These are phyloP conservation scores for Antitrichia curtipendula DNA, from an alignment of 225 moss, liverwort and hornwort genomes.

Conservation along the genomic window DNA sequence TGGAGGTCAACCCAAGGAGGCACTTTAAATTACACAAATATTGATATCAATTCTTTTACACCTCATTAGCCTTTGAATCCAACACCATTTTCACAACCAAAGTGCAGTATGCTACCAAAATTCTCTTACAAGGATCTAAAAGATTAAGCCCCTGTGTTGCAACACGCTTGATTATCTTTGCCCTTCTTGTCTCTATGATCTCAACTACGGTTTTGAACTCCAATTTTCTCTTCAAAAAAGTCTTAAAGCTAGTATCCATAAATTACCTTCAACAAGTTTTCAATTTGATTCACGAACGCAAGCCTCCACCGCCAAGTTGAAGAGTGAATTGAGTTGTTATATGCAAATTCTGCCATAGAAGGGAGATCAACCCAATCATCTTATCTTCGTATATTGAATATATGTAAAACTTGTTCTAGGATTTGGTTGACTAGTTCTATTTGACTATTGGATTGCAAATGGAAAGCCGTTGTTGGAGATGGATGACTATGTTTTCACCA, in stretches of 20 bases:
- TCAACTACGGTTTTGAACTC: background rate
- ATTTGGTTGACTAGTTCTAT: too few species aligned
- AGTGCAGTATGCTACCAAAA: accelerated
- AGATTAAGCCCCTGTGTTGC: accelerated
- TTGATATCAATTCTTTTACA: background rate
- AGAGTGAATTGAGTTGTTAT: too few species aligned
- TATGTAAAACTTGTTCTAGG: too few species aligned
- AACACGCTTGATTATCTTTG: background rate
- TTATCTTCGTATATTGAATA: too few species aligned
- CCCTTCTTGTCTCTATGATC: background rate
- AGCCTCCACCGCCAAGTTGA: background rate
- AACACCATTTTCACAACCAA: background rate
- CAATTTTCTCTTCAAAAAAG: background rate
- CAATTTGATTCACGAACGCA: too few species aligned
- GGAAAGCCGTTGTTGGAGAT: too few species aligned
- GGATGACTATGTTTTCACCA: too few species aligned
- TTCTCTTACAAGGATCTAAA: background rate
- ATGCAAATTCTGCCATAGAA: too few species aligned
- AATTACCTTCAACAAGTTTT: background rate
- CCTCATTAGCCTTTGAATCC: background rate
- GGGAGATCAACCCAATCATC: too few species aligned
- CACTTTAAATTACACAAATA: background rate
- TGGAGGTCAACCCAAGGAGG: background rate
- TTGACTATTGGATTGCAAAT: too few species aligned
- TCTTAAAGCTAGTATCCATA: background rate